Percentiles rank a stretch among this genome's conserved stretches.
These are phyloP conservation scores for Boeremia exigua DNA, from an alignment of 2,329 filamentous ascomycete genomes.

Conservation along the genomic window DNA sequence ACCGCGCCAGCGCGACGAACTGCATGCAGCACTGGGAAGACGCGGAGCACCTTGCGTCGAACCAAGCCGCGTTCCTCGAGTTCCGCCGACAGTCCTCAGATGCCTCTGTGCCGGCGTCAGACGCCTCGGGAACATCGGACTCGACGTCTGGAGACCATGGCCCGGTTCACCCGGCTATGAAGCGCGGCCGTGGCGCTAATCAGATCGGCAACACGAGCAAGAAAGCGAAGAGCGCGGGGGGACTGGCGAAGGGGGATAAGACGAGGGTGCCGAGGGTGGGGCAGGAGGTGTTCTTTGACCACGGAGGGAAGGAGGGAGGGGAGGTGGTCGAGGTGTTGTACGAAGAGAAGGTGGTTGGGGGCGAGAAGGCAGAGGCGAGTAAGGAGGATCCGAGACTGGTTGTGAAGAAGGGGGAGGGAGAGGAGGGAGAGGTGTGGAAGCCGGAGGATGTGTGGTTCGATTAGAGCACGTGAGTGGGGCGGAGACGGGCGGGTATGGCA, in stretches of 20 bases:
- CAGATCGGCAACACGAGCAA: slow-evolving; percentile 34
- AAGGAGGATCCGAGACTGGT: slow-evolving; percentile 53
- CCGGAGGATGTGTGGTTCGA: slow-evolving; percentile 53
- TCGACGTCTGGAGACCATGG: slow-evolving; percentile 19
- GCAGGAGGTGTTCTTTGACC: slow-evolving; percentile 52
- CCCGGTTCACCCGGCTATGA: slow-evolving; percentile 15
- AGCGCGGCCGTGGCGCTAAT: slow-evolving; percentile 39
- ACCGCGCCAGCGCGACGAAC: slow-evolving; percentile 34
- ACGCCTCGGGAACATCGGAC: too few relatives aligned
- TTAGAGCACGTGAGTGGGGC: not conserved
- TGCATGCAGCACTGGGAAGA: slow-evolving; percentile 44
- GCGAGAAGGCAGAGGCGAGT: slow-evolving; percentile 51
- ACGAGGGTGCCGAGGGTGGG: slow-evolving; percentile 51
- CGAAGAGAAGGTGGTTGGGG: slow-evolving; percentile 50
- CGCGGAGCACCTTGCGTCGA: slow-evolving; percentile 30
- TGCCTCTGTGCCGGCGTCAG: not conserved
- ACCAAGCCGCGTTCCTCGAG: slow-evolving; percentile 35
- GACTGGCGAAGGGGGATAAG: slow-evolving; percentile 37
- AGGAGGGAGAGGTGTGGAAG: slow-evolving; percentile 54
- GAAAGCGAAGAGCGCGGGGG: slow-evolving; percentile 43
- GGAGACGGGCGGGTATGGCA: too few relatives aligned
- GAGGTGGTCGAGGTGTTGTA: slow-evolving; percentile 52
- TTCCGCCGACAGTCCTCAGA: slow-evolving; percentile 28
- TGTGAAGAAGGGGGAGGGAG: slow-evolving; percentile 47
- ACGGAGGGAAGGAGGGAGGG: slow-evolving; percentile 45